These are phyloP conservation scores for Akanthomyces dipterigenus DNA, from an alignment of 2,329 filamentous ascomycete species.

Conservation along the genomic window DNA sequence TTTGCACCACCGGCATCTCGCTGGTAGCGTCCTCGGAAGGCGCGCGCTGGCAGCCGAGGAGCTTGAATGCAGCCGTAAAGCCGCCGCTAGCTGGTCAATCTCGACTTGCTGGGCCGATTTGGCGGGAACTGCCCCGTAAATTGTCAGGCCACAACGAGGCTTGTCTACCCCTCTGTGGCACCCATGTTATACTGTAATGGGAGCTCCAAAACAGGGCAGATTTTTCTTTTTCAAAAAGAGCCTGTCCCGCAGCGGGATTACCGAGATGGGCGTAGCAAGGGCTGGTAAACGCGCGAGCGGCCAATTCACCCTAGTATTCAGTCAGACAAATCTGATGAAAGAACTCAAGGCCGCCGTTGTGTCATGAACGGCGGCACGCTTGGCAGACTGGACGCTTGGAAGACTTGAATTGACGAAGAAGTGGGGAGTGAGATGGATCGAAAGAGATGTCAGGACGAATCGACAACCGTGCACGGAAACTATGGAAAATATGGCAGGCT, in stretches of 20 bases:
- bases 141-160: slow-evolving; percentile 2
- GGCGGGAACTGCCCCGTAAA: slow-evolving; percentile 4
- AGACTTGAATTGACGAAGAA: background rate
- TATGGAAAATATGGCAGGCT: background rate
- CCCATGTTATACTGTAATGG: background rate
- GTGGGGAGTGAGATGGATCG: slow-evolving; percentile 1
- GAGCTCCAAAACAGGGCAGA: background rate
- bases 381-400: background rate
- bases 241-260: background rate
- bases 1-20: background rate
- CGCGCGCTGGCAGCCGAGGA: background rate
- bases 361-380: background rate
- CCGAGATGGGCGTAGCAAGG: background rate
- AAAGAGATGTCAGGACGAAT: slow-evolving; percentile 3
- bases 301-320: background rate
- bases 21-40: background rate
- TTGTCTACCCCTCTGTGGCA: background rate
- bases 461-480: slow-evolving; percentile 1
- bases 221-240: too few relatives aligned
- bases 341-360: background rate
- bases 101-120: background rate
- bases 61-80: background rate
- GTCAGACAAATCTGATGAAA: background rate
- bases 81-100: background rate
- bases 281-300: background rate